These are phyloP conservation scores for Saksenaea oblongispora DNA, from an alignment of 371 early-diverging fungal species.

Conservation along the genomic window DNA sequence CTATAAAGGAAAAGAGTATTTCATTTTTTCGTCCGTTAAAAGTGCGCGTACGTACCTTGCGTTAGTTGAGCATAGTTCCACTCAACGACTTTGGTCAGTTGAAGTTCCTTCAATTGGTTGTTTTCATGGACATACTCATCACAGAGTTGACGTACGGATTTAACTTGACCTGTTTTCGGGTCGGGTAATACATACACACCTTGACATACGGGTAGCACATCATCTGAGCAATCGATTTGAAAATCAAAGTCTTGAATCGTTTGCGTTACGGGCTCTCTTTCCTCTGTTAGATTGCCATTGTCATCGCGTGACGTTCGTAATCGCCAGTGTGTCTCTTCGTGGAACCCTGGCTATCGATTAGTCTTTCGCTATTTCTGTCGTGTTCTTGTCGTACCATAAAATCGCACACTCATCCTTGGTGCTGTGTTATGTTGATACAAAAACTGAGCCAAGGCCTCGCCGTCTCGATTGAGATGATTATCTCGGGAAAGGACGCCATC, in stretches of 20 bases:
- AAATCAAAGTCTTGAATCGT: slow-evolving; percentile 41
- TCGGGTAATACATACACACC: slow-evolving; percentile 36
- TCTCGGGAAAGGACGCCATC: slow-evolving; percentile 37
- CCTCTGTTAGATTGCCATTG: slow-evolving; percentile 34
- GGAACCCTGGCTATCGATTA: slow-evolving; percentile 28
- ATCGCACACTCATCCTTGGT: slow-evolving; percentile 34
- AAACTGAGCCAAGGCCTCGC: slow-evolving; percentile 48
- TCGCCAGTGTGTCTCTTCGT: slow-evolving; percentile 43
- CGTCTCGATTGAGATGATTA: slow-evolving; percentile 43
- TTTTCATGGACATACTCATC: slow-evolving; percentile 39
- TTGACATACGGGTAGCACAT: slow-evolving; percentile 26
- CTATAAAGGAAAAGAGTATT: slow-evolving; percentile 8
- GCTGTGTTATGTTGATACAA: slow-evolving; percentile 40
- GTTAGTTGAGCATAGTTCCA: slow-evolving; percentile 47
- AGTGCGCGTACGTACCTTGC: slow-evolving; percentile 17
- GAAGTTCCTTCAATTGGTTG: slow-evolving; percentile 40
- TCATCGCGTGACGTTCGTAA: slow-evolving; percentile 21
- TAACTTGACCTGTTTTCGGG: slow-evolving; percentile 27
- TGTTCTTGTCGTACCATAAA: slow-evolving; percentile 29
- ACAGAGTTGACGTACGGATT: slow-evolving; percentile 37
- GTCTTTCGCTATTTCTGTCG: not conserved
- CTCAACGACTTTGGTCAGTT: slow-evolving; percentile 35
- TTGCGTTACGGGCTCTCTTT: slow-evolving; percentile 22
- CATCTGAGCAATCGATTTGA: slow-evolving; percentile 28
- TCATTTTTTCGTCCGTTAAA: not conserved